Base-by-base conservation (phyloP, 2,329 filamentous ascomycete species). In the Cyphellophora europaea region DNA sequence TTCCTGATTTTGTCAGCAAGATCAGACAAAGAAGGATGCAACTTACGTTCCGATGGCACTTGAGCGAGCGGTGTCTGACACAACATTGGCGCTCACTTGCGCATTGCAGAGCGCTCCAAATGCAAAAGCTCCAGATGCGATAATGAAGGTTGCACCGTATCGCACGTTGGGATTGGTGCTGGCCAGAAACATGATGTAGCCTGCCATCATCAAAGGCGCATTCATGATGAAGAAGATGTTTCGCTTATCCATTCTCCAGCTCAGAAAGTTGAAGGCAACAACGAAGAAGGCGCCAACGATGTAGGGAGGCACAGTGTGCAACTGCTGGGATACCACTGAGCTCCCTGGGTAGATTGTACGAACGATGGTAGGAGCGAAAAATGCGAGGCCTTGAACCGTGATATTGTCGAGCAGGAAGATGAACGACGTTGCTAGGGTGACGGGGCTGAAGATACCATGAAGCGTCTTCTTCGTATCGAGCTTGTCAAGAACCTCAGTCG, bases 81-180 rank as follows among this genome's bases (percentile, higher is more conserved):
- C 70, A 0, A 84, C 77, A 45, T 83, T 83, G 3, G 78, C 79
- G 0, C 77, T 73, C 1, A 72, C 74, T 36, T 82, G 71, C 0
- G 78, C 78, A 43, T 79, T 82, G 45, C 69, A 72, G 8, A 84
- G 65, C 0, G 79, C 66, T 0, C 77, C 79, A 25, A 75, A 69
- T 2, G 70, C 57, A 47, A 81, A 82, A 4, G 73, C 70, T 0
- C 76, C 77, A 6, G 65, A 65, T 2, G 77, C 72, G 35, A 82
- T 75, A 37, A 83, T 55, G 56, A 84, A 84, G 0, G 77, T 79
- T 0, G 78, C 80, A 1, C 69, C 79, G 51, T 85, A 85, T n/a
- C 77, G 70, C 2, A 74, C 70, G 18, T 61, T 58, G 0, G 63
- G 43, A 32, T 70, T 50, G 4, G 54, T 54, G 8, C 64, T 70